Base-by-base conservation (phyloP, 2,329 filamentous ascomycete genomes). In the Magnaporthiopsis poae region DNA sequence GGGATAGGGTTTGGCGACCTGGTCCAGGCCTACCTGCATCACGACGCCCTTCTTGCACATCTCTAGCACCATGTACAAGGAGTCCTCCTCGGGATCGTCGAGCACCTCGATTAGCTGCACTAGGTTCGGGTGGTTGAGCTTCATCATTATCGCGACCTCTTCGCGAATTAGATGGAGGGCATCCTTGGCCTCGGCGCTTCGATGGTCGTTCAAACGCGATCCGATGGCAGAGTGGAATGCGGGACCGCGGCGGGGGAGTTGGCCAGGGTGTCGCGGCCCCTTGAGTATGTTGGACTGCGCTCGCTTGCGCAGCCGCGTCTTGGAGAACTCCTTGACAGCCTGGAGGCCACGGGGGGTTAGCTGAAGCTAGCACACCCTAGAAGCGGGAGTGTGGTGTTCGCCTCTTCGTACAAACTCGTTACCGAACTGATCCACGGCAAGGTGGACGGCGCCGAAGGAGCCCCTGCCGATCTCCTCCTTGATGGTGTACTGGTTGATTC, bases 101-200 rank as follows among this genome's bases (percentile, higher is more conserved):
- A 99, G 81, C 3, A 99, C 95, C 77, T 99, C 95, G 70, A 96
- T 91, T 64, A 99, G 80, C 62, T 90, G 88, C 18, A 98, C 94
- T n/a, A 99, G 81, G 74, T 98, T 99, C 35, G 88, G 89, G 74
- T 99, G 95, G 74, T 97, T 88, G 62, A 98, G 84, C 79, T 98
- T 98, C 82, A 98, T 99, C 93, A 99, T 98, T 74, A 98, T 96
- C 67, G 95, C 95, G 72, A 98, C 95, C 77, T 99, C 95, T 76
- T 96, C 91, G 68, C 92, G 90, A 76, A 99, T 98, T 68, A 98
- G 81, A 73, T 90, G 90, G 15, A 98, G 81, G 0, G 94, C 86
- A 72, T 88, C 86, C 33, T 81, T 80, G 71, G 88, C 89, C 74
- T 90, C 88, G 61, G 84, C 83, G 31, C 36, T 64, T 52, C 63